Evolutionary conservation across 2,329 filamentous ascomycete species (phyloP).

Genomic region (Tolypocladium nubicola): DNA sequence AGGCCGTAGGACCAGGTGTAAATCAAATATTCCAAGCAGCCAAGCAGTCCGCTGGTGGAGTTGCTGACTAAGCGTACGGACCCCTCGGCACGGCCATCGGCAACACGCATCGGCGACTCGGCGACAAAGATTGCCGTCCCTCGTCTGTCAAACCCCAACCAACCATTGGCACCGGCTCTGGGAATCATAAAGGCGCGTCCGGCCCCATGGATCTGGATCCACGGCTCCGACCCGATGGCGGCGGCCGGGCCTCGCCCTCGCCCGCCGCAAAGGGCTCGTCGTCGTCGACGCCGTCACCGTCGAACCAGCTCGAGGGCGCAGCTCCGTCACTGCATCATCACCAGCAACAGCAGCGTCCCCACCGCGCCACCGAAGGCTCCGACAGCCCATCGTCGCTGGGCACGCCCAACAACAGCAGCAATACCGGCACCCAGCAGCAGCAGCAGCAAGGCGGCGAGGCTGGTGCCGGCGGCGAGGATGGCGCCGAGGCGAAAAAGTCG

Average conservation of each 20-base stretch:
- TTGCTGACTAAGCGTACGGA: too few species aligned
- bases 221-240: slow-evolving; percentile 14
- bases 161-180: neutral
- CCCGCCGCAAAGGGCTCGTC: neutral
- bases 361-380: neutral
- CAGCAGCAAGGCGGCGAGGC: too few species aligned
- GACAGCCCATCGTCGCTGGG: neutral
- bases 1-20: too few species aligned
- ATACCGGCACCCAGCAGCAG: neutral
- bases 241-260: slow-evolving; percentile 9
- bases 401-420: neutral
- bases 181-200: neutral
- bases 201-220: slow-evolving; percentile 22
- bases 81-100: too few species aligned
- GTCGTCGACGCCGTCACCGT: neutral
- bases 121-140: slow-evolving; percentile 18
- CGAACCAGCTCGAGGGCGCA: neutral
- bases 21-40: too few species aligned
- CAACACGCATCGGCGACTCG: slow-evolving; percentile 15
- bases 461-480: slow-evolving; percentile 9
- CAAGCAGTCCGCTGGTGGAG: too few species aligned
- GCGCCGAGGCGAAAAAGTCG: slow-evolving; percentile 35
- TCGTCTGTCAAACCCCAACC: neutral
- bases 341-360: neutral
- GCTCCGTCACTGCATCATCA: neutral